Base-by-base conservation (phyloP, 2,329 filamentous ascomycete species). In the Pestalotiopsis sp. region DNA sequence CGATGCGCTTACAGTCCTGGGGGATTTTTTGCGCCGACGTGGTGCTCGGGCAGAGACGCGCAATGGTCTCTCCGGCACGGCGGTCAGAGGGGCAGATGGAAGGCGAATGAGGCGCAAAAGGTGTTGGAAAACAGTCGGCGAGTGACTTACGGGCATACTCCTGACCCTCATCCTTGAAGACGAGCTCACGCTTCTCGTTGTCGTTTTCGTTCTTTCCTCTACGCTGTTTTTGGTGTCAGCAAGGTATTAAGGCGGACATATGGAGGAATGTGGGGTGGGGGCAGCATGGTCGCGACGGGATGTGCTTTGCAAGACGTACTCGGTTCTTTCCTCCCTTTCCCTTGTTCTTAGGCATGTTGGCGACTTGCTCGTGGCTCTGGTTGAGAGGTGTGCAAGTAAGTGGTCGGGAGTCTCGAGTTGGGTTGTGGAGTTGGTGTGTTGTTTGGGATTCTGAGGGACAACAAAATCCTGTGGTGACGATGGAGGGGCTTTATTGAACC, bases 171-270 rank as follows among this genome's bases (percentile, higher is more conserved):
- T 98, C 96, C 86, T 98, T 98, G 91, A 98, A 98, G 79, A 94
- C 95, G 78, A 98, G 89, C 84, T 98, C 95, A 83, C 95, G 95
- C 89, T 98, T 98, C 87, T 98, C 95, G 81, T 98, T 97, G 87
- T 98, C 96, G 85, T 96, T 97, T 86, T 97, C 94, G 89, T 97
- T 97, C 92, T 98, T 98, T 85, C 95, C 95, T 86, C 96, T 91
- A 90, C 95, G 92, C 84, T 62, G 31, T 39, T 39, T 39, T 27
- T 95, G 89, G 86, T 98, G 98, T 90, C 31, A 62, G 59, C 59
- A 62, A 17, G 13, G 57, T n/a, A 59, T 52, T n/a, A 36, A 36
- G 31, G 20, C 20, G 45, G 45, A 52, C 14, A 52, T 20, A 52
- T n/a, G 17, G 45, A n/a, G 20, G 14, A 11, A 27, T 59, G 57